Evolutionary conservation across 2,329 filamentous ascomycete species (phyloP).

Genomic region (Aspergillus sclerotialis): DNA sequence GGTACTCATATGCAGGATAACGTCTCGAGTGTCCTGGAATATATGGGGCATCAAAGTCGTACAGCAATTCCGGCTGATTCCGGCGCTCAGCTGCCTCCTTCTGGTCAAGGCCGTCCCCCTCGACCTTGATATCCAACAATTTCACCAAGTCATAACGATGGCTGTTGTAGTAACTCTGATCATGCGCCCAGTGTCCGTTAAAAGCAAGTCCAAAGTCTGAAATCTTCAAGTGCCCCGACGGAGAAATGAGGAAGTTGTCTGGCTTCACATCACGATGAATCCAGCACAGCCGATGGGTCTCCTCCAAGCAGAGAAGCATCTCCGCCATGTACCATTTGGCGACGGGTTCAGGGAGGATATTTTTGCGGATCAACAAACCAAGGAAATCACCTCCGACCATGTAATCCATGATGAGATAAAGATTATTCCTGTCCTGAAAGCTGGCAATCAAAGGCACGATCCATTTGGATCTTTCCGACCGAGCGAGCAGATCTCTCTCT

Average conservation of each 20-base stretch:
- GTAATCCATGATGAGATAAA: slow-evolving; percentile 97
- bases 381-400: slow-evolving; percentile 97
- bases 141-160: slow-evolving; percentile 72
- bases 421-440: slow-evolving; percentile 75
- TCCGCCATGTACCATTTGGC: slow-evolving; percentile 87
- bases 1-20: slow-evolving; percentile 64
- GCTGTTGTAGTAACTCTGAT: slow-evolving; percentile 76
- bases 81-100: slow-evolving; percentile 42
- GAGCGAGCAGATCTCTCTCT: slow-evolving; percentile 85
- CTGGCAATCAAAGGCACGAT: slow-evolving; percentile 80
- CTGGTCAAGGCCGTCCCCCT: slow-evolving; percentile 66
- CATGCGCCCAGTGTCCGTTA: slow-evolving; percentile 90
- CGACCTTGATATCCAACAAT: slow-evolving; percentile 66
- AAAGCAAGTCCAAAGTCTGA: slow-evolving; percentile 95
- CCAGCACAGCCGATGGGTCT: slow-evolving; percentile 78
- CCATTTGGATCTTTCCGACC: slow-evolving; percentile 83
- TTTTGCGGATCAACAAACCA: slow-evolving; percentile 75
- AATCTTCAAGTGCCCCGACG: slow-evolving; percentile 85
- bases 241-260: slow-evolving; percentile 89
- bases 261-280: slow-evolving; percentile 97
- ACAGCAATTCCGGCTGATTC: slow-evolving; percentile 4
- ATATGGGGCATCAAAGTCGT: slow-evolving; percentile 25
- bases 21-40: slow-evolving; percentile 34
- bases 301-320: slow-evolving; percentile 93
- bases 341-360: slow-evolving; percentile 69